Evolutionary conservation across 768 basidiomycete genomes (phyloP).

Genomic region (Auriscalpium microsporum): DNA sequence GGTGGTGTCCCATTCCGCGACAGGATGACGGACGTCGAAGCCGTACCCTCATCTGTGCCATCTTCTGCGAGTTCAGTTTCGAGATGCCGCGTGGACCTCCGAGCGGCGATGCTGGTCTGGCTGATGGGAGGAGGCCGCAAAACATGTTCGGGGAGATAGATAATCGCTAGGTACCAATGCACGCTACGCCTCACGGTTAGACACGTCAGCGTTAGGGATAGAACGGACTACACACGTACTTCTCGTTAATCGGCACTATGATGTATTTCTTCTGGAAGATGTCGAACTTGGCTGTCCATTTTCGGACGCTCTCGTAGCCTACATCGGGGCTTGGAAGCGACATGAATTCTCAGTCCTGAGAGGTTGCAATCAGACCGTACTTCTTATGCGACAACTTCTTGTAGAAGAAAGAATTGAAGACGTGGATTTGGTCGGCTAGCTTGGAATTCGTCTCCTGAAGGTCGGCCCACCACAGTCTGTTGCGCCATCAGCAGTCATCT

Average conservation of each 20-base stretch:
- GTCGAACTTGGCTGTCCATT: conserved; percentile 89
- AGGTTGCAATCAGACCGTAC: conserved; percentile 26
- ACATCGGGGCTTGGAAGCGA: conserved; percentile 36
- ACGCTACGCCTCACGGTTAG: conserved; percentile 37
- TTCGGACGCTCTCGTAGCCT: conserved; percentile 78
- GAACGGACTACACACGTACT: conserved; percentile 42
- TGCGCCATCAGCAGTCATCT: neutral
- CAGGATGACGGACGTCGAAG: too few species aligned
- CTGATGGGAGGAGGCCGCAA: conserved; percentile 38
- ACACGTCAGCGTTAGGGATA: too few species aligned
- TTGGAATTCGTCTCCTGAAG: conserved; percentile 47
- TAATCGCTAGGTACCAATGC: conserved; percentile 97
- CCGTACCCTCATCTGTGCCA: neutral
- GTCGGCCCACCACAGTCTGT: conserved; percentile 62
- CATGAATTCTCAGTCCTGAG: neutral
- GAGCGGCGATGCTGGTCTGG: neutral
- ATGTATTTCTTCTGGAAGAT: conserved; percentile 89
- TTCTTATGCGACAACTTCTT: conserved; percentile 78
- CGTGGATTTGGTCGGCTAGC: conserved; percentile 66
- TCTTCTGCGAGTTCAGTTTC: neutral
- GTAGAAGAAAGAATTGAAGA: conserved; percentile 98
- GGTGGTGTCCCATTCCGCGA: too few species aligned
- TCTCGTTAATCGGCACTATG: conserved; percentile 93
- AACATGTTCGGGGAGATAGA: conserved; percentile 66
- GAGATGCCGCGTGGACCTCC: conserved; percentile 9